Evolutionary conservation across 306 rosid genomes (phyloP).

Genomic region (Castanospermum australe): DNA sequence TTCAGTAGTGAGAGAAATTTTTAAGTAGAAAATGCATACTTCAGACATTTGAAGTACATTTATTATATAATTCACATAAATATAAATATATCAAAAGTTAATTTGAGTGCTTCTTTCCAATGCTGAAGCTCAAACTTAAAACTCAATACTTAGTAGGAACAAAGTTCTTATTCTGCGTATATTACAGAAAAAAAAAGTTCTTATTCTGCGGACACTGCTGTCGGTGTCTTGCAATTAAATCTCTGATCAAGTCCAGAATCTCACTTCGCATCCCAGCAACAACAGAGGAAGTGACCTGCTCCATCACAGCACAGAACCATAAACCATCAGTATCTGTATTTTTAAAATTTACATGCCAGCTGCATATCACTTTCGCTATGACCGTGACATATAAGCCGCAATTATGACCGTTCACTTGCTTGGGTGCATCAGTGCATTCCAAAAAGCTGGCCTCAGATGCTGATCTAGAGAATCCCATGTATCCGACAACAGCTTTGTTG

Average conservation of each 20-base stretch:
- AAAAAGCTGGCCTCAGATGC: conserved; percentile 38
- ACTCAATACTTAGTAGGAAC: not conserved
- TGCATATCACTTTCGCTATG: conserved; percentile 65
- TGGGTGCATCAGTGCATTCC: conserved; percentile 62
- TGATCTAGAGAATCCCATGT: conserved; percentile 35
- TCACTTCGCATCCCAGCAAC: conserved; percentile 64
- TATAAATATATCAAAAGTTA: too few species aligned
- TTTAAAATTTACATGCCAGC: conserved; percentile 46
- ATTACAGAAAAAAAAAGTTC: too few species aligned
- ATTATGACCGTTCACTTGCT: conserved; percentile 73
- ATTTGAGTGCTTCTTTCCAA: too few species aligned
- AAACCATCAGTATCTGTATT: conserved; percentile 29
- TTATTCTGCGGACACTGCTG: not conserved
- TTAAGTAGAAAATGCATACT: too few species aligned
- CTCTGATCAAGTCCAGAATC: conserved; percentile 57
- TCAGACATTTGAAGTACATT: too few species aligned
- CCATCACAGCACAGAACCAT: conserved; percentile 67
- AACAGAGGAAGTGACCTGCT: conserved; percentile 53
- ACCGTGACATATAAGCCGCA: conserved; percentile 84
- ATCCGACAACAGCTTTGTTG: conserved; percentile 54
- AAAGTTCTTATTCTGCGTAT: too few species aligned
- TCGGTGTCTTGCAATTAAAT: conserved; percentile 55
- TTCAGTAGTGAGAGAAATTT: not conserved
- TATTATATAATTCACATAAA: too few species aligned
- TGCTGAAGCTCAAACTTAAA: conserved; percentile 13